These are phyloP conservation scores for Viola pubescens DNA, from an alignment of 441 rosid genomes.

Conservation along the genomic window DNA sequence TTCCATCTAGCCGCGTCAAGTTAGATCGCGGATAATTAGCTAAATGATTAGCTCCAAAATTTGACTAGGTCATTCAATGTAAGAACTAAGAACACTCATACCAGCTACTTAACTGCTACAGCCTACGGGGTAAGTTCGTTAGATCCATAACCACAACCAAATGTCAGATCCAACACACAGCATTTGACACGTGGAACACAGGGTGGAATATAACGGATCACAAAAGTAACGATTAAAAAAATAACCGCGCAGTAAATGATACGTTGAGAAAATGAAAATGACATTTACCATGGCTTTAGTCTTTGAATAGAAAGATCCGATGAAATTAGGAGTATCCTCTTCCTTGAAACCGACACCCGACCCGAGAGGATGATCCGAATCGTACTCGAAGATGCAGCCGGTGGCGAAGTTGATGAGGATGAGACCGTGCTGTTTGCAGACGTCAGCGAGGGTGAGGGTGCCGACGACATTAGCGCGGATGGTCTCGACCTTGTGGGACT, in stretches of 20 bases:
- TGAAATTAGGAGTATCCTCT: slow-evolving; percentile 77
- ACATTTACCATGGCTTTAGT: slow-evolving; percentile 83
- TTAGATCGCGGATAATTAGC: no score
- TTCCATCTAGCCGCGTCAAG: no score
- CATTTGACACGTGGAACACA: no score
- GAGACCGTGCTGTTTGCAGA: slow-evolving; percentile 58
- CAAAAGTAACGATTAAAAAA: neutral
- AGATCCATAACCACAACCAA: no score
- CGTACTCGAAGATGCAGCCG: slow-evolving; percentile 89
- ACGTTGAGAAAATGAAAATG: neutral
- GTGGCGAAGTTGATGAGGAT: slow-evolving; percentile 72
- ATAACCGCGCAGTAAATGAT: neutral
- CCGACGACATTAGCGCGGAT: slow-evolving; percentile 77
- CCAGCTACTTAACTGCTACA: no score
- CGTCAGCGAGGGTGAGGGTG: slow-evolving; percentile 79
- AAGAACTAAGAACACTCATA: no score
- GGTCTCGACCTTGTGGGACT: slow-evolving; percentile 84
- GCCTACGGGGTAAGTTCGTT: no score
- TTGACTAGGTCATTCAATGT: no score
- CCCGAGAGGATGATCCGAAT: slow-evolving; percentile 50
- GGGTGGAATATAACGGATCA: no score
- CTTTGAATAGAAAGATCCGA: slow-evolving; percentile 84
- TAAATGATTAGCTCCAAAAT: no score
- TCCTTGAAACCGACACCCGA: slow-evolving; percentile 85
- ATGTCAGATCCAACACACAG: no score